Conservation (phyloP, 2,329 filamentous ascomycete species). For the Alternaria consortialis region DNA sequence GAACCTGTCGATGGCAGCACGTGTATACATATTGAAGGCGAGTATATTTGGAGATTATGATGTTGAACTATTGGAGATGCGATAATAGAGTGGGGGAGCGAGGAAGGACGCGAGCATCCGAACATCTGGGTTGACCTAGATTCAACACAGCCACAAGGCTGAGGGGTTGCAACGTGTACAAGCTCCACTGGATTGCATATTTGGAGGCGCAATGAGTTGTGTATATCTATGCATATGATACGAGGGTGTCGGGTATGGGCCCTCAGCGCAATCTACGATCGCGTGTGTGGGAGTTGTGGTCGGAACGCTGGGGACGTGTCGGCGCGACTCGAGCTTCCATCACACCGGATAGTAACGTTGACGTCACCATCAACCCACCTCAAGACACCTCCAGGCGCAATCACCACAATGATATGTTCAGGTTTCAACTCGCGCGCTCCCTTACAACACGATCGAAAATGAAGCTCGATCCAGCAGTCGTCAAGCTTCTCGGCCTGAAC, state of each 20-base stretch:
- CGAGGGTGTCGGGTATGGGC: accelerated
- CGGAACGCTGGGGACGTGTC: background rate
- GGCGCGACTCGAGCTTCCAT: background rate
- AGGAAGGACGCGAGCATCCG: too few relatives aligned
- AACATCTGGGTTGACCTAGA: background rate
- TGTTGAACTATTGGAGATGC: too few relatives aligned
- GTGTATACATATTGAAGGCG: accelerated
- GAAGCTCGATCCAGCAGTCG: constrained; percentile 70
- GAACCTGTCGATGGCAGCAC: background rate
- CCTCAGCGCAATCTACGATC: background rate
- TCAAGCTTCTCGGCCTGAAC: constrained; percentile 68
- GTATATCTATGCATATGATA: background rate
- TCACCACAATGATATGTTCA: background rate
- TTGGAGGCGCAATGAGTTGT: background rate
- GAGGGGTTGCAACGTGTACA: background rate
- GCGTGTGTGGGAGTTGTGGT: accelerated
- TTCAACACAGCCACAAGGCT: background rate
- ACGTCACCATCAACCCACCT: constrained; percentile 6
- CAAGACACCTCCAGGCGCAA: background rate
- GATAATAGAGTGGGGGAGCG: too few relatives aligned
- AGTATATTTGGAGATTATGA: too few relatives aligned
- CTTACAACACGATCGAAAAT: constrained; percentile 32
- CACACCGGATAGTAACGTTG: background rate
- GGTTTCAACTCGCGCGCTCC: background rate
- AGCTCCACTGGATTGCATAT: background rate